phyloP scores from a whole-genome alignment of 1,139 yeast genomes.

The Ashbya aceris region DNA sequence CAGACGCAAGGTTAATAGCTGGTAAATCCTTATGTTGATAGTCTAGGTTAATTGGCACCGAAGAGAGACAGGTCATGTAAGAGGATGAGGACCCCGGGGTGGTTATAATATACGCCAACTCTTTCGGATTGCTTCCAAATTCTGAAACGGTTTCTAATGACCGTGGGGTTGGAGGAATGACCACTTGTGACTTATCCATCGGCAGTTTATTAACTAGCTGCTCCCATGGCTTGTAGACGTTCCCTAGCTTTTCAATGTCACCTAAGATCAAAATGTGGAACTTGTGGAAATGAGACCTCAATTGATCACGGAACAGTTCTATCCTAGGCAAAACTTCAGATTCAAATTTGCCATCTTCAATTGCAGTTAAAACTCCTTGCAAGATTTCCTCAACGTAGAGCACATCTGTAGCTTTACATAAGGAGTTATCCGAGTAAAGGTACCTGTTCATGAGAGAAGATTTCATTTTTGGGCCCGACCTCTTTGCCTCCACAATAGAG shows the following conservation, averaged over 20 bases:
- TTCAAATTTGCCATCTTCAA: conserved; percentile 38
- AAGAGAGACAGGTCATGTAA: conserved; percentile 54
- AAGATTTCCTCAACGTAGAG: conserved; percentile 54
- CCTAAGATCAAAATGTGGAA: conserved; percentile 67
- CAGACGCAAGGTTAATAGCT: conserved; percentile 63
- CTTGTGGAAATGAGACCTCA: conserved; percentile 50
- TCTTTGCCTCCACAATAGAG: conserved; percentile 67
- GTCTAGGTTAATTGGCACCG: conserved; percentile 46
- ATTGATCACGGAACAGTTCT: conserved; percentile 44
- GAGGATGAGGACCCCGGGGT: conserved; percentile 86
- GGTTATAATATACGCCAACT: conserved; percentile 54
- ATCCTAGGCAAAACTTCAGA: conserved; percentile 41
- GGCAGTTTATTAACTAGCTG: conserved; percentile 28
- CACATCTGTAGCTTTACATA: conserved; percentile 59
- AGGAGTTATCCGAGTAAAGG: conserved; percentile 47
- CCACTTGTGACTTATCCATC: conserved; percentile 6
- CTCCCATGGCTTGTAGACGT: conserved; percentile 43
- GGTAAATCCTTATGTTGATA: conserved; percentile 61
- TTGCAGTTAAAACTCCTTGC: conserved; percentile 39
- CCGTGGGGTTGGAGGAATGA: conserved; percentile 39
- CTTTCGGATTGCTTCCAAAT: conserved; percentile 45
- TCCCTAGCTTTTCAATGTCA: conserved; percentile 37
- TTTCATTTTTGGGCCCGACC: conserved; percentile 70
- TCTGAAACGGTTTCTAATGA: conserved; percentile 47
- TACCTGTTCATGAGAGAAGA: conserved; percentile 50